Conservation (phyloP, 306 rosid genomes). For the Luffa acutangula region DNA sequence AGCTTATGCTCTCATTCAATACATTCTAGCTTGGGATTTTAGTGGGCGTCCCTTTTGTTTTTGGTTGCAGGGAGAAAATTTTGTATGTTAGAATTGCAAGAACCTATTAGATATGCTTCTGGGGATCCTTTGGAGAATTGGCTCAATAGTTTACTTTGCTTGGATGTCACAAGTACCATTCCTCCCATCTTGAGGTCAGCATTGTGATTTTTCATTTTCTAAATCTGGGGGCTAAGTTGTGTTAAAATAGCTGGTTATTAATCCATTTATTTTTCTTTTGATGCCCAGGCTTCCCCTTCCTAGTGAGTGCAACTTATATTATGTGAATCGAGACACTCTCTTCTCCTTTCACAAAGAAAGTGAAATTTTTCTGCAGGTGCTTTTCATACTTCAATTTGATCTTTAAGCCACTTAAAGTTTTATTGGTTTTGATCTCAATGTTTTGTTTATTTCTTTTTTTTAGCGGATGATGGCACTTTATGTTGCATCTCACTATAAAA, state of each 20-base stretch:
- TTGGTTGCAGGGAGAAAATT: background rate
- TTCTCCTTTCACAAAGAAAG: conserved; percentile 85
- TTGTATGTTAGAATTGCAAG: conserved; percentile 49
- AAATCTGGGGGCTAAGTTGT: background rate
- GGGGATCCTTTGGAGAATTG: conserved; percentile 83
- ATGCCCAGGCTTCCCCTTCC: conserved; percentile 64
- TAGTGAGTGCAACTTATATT: conserved; percentile 78
- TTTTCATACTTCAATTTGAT: background rate
- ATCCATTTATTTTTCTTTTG: no score
- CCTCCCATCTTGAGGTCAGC: conserved; percentile 65
- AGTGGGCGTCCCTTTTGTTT: background rate
- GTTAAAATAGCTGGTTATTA: background rate
- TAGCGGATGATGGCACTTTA: conserved; percentile 98
- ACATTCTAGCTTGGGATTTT: background rate
- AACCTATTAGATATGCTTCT: conserved; percentile 88
- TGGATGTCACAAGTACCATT: conserved; percentile 60
- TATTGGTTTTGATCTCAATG: background rate
- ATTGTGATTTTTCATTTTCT: background rate
- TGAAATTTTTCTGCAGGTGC: conserved; percentile 84
- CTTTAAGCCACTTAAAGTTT: background rate
- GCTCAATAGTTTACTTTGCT: conserved; percentile 77
- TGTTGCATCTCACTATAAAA: conserved; percentile 90
- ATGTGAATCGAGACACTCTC: conserved; percentile 88
- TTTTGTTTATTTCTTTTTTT: conserved; percentile 14
- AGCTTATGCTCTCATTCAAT: background rate